Base-by-base conservation (phyloP, 306 rosid genomes). In the Boehmeria nivea region DNA sequence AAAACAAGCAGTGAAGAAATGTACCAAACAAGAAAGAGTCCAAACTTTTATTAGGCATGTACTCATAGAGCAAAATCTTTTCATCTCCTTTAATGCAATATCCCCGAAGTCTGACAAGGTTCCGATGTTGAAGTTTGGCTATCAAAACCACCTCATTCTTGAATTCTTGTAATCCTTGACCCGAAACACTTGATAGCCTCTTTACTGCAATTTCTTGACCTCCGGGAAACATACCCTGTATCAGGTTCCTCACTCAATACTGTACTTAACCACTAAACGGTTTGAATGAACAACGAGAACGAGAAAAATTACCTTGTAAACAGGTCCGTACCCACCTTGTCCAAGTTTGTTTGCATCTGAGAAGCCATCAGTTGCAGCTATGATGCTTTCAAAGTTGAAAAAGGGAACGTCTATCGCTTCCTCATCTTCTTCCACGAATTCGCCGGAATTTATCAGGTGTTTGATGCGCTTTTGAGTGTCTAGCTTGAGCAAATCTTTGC, bases 121-220 rank as follows among this genome's bases (percentile, higher is more conserved):
- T 86, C 22, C 88, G 73, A 67, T 86, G 86, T 49, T 83, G 91
- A 60, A 86, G 88, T 60, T 76, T 83, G 16, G 86, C 88, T 2
- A 87, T 83, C 67, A 83, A 69, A 33, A 83, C 68, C 53, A 86
- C 88, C 62, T 86, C 91, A 60, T 86, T 86, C 51, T 70, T 83
- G 51, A 86, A 80, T 64, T 86, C 84, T 49, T 78, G 80, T 24
- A 72, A 67, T 26, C 93, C 95, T 72, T 87, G 88, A 26, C 84
- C 81, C 1, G 88, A 83, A 36, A 69, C 73, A 52, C 79, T 78
- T 43, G 86, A 83, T 10, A 86, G 81, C 61, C 89, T 86, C 66
- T 87, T 83, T 13, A 81, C 72, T 9, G 86, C 90, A 38, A 86
- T 61, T 65, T 83, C 80, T 60, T 73, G 73, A 9, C 84, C 86